Conservation (phyloP, 1,139 yeast species). For the Nadsonia starkeyi-henricii region DNA sequence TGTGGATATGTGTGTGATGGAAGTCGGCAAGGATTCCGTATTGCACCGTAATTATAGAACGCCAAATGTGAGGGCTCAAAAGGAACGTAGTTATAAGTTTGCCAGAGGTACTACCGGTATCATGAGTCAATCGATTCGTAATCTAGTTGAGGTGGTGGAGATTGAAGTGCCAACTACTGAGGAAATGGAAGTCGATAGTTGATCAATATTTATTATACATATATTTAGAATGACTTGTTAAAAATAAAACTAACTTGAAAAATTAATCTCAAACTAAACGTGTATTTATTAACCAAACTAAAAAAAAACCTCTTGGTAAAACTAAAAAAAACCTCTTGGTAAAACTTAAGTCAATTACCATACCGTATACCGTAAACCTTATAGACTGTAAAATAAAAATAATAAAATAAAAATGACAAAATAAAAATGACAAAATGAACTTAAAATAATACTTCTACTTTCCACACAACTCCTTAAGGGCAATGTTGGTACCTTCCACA, state of each 20-base stretch:
- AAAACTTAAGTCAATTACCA: too few species aligned
- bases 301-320: too few species aligned
- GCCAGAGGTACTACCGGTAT: constrained; percentile 87
- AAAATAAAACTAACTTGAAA: too few species aligned
- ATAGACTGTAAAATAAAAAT: too few species aligned
- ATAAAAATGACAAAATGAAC: too few species aligned
- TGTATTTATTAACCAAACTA: too few species aligned
- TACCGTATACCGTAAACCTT: too few species aligned
- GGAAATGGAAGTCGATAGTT: constrained; percentile 67
- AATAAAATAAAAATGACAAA: too few species aligned
- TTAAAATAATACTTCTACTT: too few species aligned
- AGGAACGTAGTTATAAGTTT: constrained; percentile 73
- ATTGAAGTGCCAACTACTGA: constrained; percentile 33
- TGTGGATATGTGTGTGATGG: constrained; percentile 95
- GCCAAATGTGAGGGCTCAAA: constrained; percentile 75
- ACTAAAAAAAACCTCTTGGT: too few species aligned
- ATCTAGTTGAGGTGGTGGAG: constrained; percentile 60
- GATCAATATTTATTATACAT: too few species aligned
- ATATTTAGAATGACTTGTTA: too few species aligned
- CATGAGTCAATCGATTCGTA: constrained; percentile 46
- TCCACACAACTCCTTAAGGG: constrained; percentile 27
- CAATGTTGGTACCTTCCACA: constrained; percentile 72
- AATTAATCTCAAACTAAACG: neutral
- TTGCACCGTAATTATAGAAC: constrained; percentile 76
- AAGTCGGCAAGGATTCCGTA: constrained; percentile 64